Evolutionary conservation across 2,329 filamentous ascomycete genomes (phyloP), one percentile per base, ranked within the genome.

Genomic region (Teratosphaeria destructans): DNA sequence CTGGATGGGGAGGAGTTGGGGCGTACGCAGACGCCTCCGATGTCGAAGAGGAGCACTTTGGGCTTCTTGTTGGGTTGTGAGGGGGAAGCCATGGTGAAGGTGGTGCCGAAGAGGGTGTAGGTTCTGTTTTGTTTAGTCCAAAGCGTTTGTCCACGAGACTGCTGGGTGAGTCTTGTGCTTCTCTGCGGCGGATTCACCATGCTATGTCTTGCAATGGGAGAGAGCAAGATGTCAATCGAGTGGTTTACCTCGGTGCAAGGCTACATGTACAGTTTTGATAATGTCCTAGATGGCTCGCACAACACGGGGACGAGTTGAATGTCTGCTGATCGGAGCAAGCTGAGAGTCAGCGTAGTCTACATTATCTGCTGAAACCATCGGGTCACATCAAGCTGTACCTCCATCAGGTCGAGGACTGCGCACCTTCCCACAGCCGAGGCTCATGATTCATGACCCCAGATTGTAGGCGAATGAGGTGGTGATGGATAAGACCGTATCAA

Each of bases 11-110:
- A 19, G 16, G 3, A 49, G 16, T 1, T 5, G 55, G 23, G 37
- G 57, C 39, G 32, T 87, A 96, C 93, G 81, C 90, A 95, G 67
- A 99, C 94, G 63, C 94, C 94, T 47, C 94, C 94, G 66, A 99
- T 94, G 75, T 99, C 94, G 73, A 97, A 97, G 26, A 99, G 79
- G 35, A 95, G 77, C 59, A 89, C 89, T 67, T 88, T 88, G 34
- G 89, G 88, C 27, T 37, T 32, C 57, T 65, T 65, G 34, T 54
- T 57, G 27, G 58, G 57, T 35, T 52, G 55, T 49, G 56, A 29
- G 23, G 59, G 56, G 23, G 54, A 35, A 35, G 66, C 59, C 67
- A 70, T 70, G 29, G 63, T 59, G 60, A 65, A 58, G 55, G 58
- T 62, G 12, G 62, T 61, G 52, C 62, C 61, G 32, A 66, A 67